Evolutionary conservation across 306 rosid species (phyloP), one percentile per base, ranked within the genome.

Genomic region (Lathyrus sativus): DNA sequence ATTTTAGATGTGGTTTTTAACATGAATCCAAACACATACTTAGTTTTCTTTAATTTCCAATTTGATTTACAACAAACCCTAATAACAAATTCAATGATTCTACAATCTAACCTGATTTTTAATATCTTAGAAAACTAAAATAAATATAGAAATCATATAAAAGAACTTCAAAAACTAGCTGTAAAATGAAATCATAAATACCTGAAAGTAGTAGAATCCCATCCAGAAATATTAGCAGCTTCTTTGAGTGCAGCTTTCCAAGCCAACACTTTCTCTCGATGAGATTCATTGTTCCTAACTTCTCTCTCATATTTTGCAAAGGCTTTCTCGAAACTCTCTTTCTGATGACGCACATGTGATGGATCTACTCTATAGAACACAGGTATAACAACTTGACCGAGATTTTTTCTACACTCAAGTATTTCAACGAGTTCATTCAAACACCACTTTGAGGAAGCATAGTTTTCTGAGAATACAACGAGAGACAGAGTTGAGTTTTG

Each of bases 331-430:
- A 19, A 69, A 43, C 44, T 44, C 10, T 24, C 67, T 1, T 3
- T 37, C 9, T 51, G 72, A 4, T 51, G 0, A 1, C 76, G 2
- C 12, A 76, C 33, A 12, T 54, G 1, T 2, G 45, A 68, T 14
- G 76, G 76, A 39, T 62, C 67, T 4, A 35, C 51, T 9, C 44
- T 10, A 11, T 70, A 76, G 65, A 70, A 76, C 7, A 54, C 62
- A 0, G 80, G 70, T 4, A 79, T 70, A 48, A 65, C 73, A 0
- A 48, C 35, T 13, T 45, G 68, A 0, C 65, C 65, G 0, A 28
- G 14, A 1, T 7, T 2, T 11, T 17, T 39, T 64, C 76, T 72
- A 18, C 76, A 72, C 14, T 59, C 15, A 9, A 33, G 41, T 4
- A 56, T 56, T 6, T 28, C 2, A 1, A 56, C 8, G 4, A 72